Percentiles rank a stretch among this genome's conserved stretches.
Evolutionary conservation across 2,329 filamentous ascomycete species (phyloP).

Genomic region (Stachybotrys elegans): DNA sequence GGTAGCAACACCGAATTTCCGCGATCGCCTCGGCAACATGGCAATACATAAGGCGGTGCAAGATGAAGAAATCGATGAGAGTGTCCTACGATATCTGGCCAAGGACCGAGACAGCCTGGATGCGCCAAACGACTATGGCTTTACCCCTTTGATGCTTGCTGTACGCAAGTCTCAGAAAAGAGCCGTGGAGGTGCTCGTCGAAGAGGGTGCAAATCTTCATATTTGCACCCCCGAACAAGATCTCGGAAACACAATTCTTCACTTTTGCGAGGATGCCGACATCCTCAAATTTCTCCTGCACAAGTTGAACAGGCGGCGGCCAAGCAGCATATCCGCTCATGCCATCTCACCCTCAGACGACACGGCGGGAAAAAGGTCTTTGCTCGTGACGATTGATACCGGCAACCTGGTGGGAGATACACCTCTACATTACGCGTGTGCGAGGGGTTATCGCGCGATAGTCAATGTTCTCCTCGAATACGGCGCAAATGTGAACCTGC

Average conservation of each 20-base stretch:
- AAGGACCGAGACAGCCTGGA: neutral
- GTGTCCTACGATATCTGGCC: neutral
- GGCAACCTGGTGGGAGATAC: neutral
- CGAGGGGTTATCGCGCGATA: neutral
- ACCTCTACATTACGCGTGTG: constrained; percentile 2
- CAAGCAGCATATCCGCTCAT: neutral
- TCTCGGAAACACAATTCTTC: neutral
- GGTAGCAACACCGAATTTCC: neutral
- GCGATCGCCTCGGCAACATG: neutral
- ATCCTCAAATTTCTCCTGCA: neutral
- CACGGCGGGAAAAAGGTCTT: neutral
- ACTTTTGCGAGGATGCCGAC: neutral
- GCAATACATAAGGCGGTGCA: neutral
- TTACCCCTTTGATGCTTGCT: neutral
- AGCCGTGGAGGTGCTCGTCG: neutral
- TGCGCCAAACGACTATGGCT: neutral
- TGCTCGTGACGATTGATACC: neutral
- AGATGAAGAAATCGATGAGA: neutral
- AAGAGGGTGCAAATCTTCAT: neutral
- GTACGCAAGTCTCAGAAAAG: neutral
- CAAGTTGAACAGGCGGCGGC: neutral
- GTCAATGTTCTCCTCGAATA: neutral
- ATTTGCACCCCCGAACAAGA: neutral
- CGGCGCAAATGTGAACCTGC: constrained; percentile 3
- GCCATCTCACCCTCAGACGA: neutral